phyloP scores from a whole-genome alignment of 768 basidiomycete species.

The Trametes gibbosa region DNA sequence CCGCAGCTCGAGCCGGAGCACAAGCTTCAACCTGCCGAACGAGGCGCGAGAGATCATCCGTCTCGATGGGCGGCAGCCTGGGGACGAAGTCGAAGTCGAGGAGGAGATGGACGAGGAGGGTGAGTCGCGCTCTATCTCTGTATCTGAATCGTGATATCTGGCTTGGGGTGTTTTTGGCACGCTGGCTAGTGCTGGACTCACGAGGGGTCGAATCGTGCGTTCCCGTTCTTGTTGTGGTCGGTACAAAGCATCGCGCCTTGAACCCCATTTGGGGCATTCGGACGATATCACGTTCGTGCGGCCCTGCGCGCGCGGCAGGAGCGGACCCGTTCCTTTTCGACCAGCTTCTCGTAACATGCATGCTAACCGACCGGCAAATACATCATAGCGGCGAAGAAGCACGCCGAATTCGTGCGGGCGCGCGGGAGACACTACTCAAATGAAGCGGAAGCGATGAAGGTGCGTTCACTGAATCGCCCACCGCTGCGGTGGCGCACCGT shows the following conservation, averaged over 20 bases:
- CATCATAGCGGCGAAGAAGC: constrained; percentile 69
- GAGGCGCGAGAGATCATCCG: constrained; percentile 63
- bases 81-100: constrained; percentile 55
- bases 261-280: too few species aligned
- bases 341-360: neutral
- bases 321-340: neutral
- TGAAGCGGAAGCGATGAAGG: constrained; percentile 93
- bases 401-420: constrained; percentile 76
- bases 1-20: constrained; percentile 71
- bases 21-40: constrained; percentile 77
- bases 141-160: neutral
- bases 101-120: constrained; percentile 91
- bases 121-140: constrained; percentile 34
- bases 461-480: constrained; percentile 28
- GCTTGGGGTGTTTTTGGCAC: neutral
- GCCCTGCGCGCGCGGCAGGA: too few species aligned
- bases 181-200: neutral
- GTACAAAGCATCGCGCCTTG: too few species aligned
- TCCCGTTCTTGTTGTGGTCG: too few species aligned
- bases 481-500: neutral
- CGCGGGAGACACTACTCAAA: constrained; percentile 86
- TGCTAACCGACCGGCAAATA: neutral
- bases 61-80: constrained; percentile 39
- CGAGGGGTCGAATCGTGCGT: too few species aligned
- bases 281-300: too few species aligned